Evolutionary conservation across 495 filamentous ascomycete species (phyloP), one percentile per base, ranked within the genome.

Genomic region (Aspergillus wentii): DNA sequence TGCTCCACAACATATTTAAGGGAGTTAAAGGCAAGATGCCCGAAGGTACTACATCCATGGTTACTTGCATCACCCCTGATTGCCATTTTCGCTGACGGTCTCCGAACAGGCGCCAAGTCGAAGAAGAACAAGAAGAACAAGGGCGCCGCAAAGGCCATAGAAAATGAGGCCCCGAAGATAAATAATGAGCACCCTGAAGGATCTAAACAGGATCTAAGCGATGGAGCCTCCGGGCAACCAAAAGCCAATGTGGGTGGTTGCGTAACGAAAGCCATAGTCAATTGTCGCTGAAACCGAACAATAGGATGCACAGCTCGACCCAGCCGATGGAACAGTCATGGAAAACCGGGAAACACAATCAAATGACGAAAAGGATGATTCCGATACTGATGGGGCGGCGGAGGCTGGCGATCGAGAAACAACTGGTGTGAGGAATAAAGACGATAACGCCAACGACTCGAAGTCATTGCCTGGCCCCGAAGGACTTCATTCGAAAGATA

Each of bases 91-190:
- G 41, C 30, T 44, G 33, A 46, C 30, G 14, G 33, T 36, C 19
- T 13, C 22, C 49, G 22, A 62, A 27, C 44, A 75, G 75, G 64
- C 56, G 42, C 66, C 35, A 80, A 76, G 52, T 78, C 80, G 46
- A 86, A 83, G 71, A 83, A 76, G 56, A 79, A 73, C 59, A 85
- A 78, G 58, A 86, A 81, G 68, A 86, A 82, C 60, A 83, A 76
- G 61, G 72, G 57, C 40, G 62, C 58, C 40, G 54, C 61, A 41
- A 78, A 71, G 49, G 52, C 52, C 34, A 54, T 44, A 23, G 53
- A 38, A 29, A 48, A 46, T 5, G 49, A 53, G 16, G 44, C 44
- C 15, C 11, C 11, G 1, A 22, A 18, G 13, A 6, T 20, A 19
- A 22, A n/a, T 16, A 32, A 0, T 31, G 18, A 26, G 2, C 9